Base-by-base conservation (phyloP, 352 stramenopile species). In the Pythium dissimile region DNA sequence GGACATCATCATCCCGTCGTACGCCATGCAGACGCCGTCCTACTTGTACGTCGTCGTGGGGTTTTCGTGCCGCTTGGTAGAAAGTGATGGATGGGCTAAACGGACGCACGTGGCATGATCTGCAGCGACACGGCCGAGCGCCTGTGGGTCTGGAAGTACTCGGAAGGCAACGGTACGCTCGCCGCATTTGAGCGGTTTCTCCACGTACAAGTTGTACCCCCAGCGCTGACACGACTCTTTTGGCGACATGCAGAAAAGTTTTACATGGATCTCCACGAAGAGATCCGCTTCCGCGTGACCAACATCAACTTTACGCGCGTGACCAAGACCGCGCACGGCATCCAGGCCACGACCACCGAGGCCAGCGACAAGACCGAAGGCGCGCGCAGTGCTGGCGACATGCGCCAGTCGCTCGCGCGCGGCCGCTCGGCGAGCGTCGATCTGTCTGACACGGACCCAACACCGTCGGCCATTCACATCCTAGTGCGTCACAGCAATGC, bases 301-400 rank as follows among this genome's bases (percentile, higher is more conserved):
- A 94, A 86, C 58, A 92, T 94, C 66, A 94, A 91, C 69, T 94
- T 92, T 47, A 94, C 84, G n/a, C 80, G 79, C 26, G 84, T 94
- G 48, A 89, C 77, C 54, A 94, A 94, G 70, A 94, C 84, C n/a
- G 80, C 81, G 27, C 89, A 89, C 47, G 84, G 84, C 35, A 94
- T 94, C 43, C 84, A 94, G 62, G 84, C 84, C 28, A 93, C 83
- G 48, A 90, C 84, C 26, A 92, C 81, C 15, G 84, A 94, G 46
- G 80, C 84, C n/a, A 86, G 68, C 23, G 82, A 92, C 54, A 89
- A 87, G 42, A 65, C 56, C 10, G 50, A 65, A 3, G 62, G 59
- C 10, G 73, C 59, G 8, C 32, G 51, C 5, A 66, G 59, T n/a
- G 68, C 69, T 9, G 72, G 72, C 12, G 80, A 92, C 52, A 86